phyloP scores from a whole-genome alignment of 768 basidiomycete species.

The Chalciporus piperatus region DNA sequence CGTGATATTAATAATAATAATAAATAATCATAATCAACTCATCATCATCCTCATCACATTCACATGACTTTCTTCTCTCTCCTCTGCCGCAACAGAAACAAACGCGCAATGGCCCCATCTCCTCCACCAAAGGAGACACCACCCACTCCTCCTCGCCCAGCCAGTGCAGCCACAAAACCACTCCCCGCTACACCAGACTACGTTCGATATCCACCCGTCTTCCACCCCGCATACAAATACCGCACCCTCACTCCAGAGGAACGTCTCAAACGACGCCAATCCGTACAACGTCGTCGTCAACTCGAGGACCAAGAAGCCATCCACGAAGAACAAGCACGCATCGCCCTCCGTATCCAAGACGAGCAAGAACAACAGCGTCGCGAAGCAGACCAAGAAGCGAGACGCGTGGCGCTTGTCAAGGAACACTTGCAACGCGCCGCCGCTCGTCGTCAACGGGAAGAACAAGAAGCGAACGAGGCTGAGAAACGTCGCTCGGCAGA shows the following conservation, averaged over 20 bases:
- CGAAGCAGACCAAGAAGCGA: slow-evolving; percentile 41
- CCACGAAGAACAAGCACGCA: slow-evolving; percentile 44
- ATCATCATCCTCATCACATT: too few species aligned
- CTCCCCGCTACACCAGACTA: slow-evolving; percentile 18
- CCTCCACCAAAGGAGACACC: slow-evolving; percentile 25
- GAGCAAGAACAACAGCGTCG: slow-evolving; percentile 17
- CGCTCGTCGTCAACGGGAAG: slow-evolving; percentile 29
- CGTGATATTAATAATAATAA: too few species aligned
- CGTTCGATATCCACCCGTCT: neutral
- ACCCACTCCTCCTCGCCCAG: neutral
- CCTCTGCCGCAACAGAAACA: slow-evolving; percentile 6
- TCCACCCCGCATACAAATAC: neutral
- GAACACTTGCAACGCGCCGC: slow-evolving; percentile 39
- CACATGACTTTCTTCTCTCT: slow-evolving; percentile 4
- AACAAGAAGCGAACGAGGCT: slow-evolving; percentile 39
- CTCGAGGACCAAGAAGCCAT: slow-evolving; percentile 42
- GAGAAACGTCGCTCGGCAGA: slow-evolving; percentile 46
- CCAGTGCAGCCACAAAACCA: slow-evolving; percentile 13
- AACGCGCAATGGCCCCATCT: slow-evolving; percentile 14
- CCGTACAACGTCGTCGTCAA: slow-evolving; percentile 20
- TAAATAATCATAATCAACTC: too few species aligned
- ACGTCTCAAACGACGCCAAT: slow-evolving; percentile 21
- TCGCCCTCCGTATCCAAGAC: slow-evolving; percentile 27
- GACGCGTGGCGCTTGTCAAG: slow-evolving; percentile 42
- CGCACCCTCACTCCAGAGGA: slow-evolving; percentile 26